Percentiles rank a stretch among this genome's conserved stretches.
Evolutionary conservation across 1,284 basidiomycete genomes (phyloP).

Genomic region (Chalciporus sp.): DNA sequence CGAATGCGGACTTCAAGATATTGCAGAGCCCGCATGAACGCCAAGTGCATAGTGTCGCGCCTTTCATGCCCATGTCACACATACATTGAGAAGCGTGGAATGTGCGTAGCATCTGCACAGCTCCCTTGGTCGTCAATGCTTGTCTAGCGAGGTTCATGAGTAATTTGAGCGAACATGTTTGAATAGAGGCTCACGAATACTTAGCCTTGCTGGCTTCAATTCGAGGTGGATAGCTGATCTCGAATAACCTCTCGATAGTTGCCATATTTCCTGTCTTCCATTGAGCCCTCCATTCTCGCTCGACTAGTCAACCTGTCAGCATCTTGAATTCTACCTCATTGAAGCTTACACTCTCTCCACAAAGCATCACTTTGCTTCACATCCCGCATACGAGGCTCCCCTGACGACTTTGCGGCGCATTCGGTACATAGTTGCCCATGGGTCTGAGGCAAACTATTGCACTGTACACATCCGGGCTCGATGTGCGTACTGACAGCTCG

Average conservation of each 20-base stretch:
- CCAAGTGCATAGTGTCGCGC: slow-evolving; percentile 48
- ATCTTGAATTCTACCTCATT: neutral
- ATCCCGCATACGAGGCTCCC: slow-evolving; percentile 6
- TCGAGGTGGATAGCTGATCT: slow-evolving; percentile 32
- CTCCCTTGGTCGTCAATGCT: slow-evolving; percentile 14
- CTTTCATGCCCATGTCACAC: slow-evolving; percentile 55
- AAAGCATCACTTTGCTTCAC: slow-evolving; percentile 12
- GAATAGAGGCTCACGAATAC: slow-evolving; percentile 41
- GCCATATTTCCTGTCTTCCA: slow-evolving; percentile 44
- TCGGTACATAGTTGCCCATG: slow-evolving; percentile 9
- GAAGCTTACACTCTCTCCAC: slow-evolving; percentile 17
- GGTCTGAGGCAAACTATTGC: slow-evolving; percentile 41
- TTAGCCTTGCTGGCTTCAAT: slow-evolving; percentile 39
- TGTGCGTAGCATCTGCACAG: slow-evolving; percentile 44
- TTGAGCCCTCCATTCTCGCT: slow-evolving; percentile 43
- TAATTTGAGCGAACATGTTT: slow-evolving; percentile 18
- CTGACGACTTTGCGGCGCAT: neutral
- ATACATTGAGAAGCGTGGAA: slow-evolving; percentile 60
- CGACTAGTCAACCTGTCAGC: slow-evolving; percentile 13
- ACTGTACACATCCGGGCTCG: slow-evolving; percentile 46
- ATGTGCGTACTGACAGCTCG: slow-evolving; percentile 47
- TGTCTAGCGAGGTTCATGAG: slow-evolving; percentile 10
- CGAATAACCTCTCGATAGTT: slow-evolving; percentile 49
- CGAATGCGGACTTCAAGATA: slow-evolving; percentile 52
- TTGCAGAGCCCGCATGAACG: slow-evolving; percentile 58